Conservation (phyloP, 257 asterid genomes). For the Solanum boliviense region DNA sequence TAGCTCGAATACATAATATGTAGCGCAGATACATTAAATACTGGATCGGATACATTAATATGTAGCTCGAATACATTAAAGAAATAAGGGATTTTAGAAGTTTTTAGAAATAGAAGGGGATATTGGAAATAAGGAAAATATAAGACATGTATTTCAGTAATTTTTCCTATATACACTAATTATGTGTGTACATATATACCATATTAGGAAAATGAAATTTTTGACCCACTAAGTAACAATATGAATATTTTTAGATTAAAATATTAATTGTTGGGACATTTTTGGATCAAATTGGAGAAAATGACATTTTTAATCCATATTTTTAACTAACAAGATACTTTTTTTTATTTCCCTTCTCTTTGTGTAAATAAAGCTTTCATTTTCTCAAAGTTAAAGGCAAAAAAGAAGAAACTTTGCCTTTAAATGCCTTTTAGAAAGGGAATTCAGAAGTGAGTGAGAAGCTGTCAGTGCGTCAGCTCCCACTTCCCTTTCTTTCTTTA, state of each 20-base stretch:
- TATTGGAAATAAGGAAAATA: no score
- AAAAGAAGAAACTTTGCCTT: neutral
- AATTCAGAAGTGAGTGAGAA: constrained; percentile 1
- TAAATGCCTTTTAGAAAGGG: constrained; percentile 2
- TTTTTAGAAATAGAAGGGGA: no score
- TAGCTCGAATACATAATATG: no score
- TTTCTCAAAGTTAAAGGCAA: neutral
- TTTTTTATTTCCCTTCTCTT: neutral
- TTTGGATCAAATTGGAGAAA: neutral
- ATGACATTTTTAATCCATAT: neutral
- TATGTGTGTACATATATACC: neutral
- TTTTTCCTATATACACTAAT: neutral
- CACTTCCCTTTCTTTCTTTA: neutral
- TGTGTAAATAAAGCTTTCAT: neutral
- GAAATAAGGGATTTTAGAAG: no score
- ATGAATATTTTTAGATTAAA: neutral
- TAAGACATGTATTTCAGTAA: no score
- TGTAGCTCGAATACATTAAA: no score
- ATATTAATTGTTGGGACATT: neutral
- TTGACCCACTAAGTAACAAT: neutral
- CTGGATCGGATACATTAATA: no score
- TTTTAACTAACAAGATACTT: neutral
- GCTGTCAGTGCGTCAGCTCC: constrained; percentile 14
- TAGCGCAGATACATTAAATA: no score
- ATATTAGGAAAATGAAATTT: neutral